Evolutionary conservation across 352 stramenopile species (phyloP).

Genomic region (Globisporangium carolinianum): DNA sequence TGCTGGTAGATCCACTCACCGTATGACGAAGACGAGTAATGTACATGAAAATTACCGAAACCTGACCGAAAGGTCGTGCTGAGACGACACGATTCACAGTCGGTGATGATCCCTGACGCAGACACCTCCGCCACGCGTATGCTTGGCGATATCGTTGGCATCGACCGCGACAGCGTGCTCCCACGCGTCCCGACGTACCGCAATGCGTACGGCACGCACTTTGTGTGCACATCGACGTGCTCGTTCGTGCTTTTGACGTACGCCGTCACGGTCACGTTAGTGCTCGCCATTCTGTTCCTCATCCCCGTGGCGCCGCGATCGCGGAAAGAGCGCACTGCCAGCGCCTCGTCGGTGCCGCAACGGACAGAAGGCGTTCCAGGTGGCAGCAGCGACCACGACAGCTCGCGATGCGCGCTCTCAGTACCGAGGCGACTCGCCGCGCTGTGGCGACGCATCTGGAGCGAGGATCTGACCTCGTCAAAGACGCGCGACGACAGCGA

Average conservation of each 20-base stretch:
- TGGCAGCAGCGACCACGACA: slow-evolving; percentile 2
- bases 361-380: slow-evolving; percentile 1
- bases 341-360: slow-evolving; percentile 4
- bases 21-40: too few relatives aligned
- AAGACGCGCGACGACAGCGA: background rate
- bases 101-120: too few relatives aligned
- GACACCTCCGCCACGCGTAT: too few relatives aligned
- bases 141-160: background rate
- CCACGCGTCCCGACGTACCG: slow-evolving; percentile 34
- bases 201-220: slow-evolving; percentile 54
- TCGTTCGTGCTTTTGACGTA: slow-evolving; percentile 31
- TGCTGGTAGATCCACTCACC: too few relatives aligned
- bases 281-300: slow-evolving; percentile 34
- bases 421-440: background rate
- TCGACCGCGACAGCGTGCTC: background rate
- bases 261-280: slow-evolving; percentile 17
- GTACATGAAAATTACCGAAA: too few relatives aligned
- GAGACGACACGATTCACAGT: too few relatives aligned
- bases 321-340: background rate
- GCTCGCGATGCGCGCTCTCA: background rate
- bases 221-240: slow-evolving; percentile 39
- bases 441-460: too few relatives aligned
- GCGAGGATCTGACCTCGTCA: too few relatives aligned
- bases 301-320: slow-evolving; percentile 25
- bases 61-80: too few relatives aligned